A percentile compares a stretch with the other conserved stretches of the same genome.
These are phyloP conservation scores for Fomitopsis serialis DNA, from an alignment of 768 basidiomycete genomes.

Conservation along the genomic window DNA sequence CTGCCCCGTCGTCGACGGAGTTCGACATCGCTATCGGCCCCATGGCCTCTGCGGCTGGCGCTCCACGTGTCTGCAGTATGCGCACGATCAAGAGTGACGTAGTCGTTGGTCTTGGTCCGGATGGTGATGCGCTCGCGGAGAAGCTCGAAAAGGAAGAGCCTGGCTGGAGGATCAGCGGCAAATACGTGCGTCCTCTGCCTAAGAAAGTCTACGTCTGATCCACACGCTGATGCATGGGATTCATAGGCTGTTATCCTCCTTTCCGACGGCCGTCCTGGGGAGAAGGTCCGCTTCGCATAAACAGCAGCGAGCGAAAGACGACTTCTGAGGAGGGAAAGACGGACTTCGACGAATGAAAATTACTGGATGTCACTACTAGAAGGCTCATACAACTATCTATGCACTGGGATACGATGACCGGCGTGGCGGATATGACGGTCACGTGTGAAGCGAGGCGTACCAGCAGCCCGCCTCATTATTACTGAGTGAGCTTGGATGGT, in stretches of 20 bases:
- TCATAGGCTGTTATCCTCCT: constrained; percentile 78
- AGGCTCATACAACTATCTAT: no score
- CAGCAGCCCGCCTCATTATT: no score
- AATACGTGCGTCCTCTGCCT: constrained; percentile 70
- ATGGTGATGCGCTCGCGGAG: constrained; percentile 69
- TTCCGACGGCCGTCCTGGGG: constrained; percentile 84
- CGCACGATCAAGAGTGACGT: constrained; percentile 95
- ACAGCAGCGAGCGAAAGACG: neutral
- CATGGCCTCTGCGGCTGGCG: constrained; percentile 83
- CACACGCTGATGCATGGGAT: neutral
- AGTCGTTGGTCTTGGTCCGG: constrained; percentile 75
- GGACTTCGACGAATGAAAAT: no score
- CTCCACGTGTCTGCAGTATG: constrained; percentile 80
- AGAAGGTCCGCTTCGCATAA: constrained; percentile 49
- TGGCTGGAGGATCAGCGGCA: constrained; percentile 96
- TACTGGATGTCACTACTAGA: no score
- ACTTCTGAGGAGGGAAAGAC: no score
- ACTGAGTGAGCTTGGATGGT: no score
- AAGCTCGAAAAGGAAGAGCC: constrained; percentile 79
- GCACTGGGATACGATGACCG: no score
- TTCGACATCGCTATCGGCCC: constrained; percentile 91
- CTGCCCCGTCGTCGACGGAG: constrained; percentile 79
- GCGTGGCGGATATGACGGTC: no score
- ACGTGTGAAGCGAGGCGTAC: no score
- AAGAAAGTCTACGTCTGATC: neutral